Evolutionary conservation across 768 basidiomycete species (phyloP).

Genomic region (Tylopilus balloui): DNA sequence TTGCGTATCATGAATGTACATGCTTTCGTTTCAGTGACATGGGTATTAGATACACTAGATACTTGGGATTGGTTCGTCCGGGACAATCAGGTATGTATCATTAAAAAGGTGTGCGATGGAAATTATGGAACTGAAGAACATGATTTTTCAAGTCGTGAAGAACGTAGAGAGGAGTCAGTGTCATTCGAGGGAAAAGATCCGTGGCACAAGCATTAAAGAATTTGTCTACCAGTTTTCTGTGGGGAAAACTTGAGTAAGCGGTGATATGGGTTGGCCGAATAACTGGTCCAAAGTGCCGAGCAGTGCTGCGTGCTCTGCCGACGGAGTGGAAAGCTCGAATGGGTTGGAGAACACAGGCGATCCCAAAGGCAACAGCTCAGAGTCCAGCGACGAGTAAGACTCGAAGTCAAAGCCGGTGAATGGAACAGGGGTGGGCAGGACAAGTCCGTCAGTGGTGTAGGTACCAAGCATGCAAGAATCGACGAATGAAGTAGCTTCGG

Average conservation of each 20-base stretch:
- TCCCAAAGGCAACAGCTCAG: slow-evolving; percentile 10
- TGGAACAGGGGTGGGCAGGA: slow-evolving; percentile 6
- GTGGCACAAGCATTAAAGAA: background rate
- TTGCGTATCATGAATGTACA: background rate
- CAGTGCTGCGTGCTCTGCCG: slow-evolving; percentile 5
- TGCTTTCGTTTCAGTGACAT: slow-evolving; percentile 2
- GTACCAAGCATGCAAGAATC: slow-evolving; percentile 25
- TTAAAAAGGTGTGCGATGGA: background rate
- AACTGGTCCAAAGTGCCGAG: slow-evolving; percentile 28
- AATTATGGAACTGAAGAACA: slow-evolving; percentile 1
- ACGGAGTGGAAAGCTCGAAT: slow-evolving; percentile 15
- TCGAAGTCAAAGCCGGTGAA: slow-evolving; percentile 10
- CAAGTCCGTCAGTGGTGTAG: slow-evolving; percentile 5
- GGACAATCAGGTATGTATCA: slow-evolving; percentile 6
- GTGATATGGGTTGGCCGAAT: slow-evolving; percentile 29
- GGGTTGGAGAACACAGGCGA: slow-evolving; percentile 33
- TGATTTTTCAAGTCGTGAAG: background rate
- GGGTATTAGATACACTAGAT: slow-evolving; percentile 22
- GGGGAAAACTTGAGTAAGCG: slow-evolving; percentile 13
- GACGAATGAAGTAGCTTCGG: slow-evolving; percentile 26
- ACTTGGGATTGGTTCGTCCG: slow-evolving; percentile 6
- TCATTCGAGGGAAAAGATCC: background rate
- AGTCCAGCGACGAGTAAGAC: slow-evolving; percentile 6
- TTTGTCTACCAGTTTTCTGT: slow-evolving; percentile 14
- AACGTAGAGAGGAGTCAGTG: background rate